Percentiles rank a stretch among this genome's conserved stretches.
These are phyloP conservation scores for Pseudocercospora eumusae DNA, from an alignment of 2,329 filamentous ascomycete species.

Conservation along the genomic window DNA sequence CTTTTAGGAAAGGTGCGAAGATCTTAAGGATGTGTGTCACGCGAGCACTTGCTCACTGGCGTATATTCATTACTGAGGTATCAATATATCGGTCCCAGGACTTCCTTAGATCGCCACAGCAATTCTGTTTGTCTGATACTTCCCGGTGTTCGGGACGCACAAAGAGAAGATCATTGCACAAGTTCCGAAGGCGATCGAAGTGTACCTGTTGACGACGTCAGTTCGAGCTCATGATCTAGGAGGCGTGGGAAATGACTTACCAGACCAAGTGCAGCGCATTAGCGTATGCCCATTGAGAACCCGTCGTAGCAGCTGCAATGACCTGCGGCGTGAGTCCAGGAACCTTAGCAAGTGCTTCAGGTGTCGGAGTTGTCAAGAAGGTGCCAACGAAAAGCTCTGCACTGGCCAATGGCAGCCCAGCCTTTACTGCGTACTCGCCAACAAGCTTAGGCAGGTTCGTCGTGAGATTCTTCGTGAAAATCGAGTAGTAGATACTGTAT, in stretches of 20 bases:
- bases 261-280: conserved; percentile 29
- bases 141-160: conserved; percentile 28
- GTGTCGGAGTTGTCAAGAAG: conserved; percentile 22
- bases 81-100: background rate
- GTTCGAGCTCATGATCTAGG: background rate
- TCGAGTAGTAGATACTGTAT: conserved; percentile 37
- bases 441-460: conserved; percentile 26
- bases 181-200: conserved; percentile 29
- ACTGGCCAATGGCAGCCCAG: conserved; percentile 26
- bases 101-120: conserved; percentile 27
- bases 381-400: conserved; percentile 28
- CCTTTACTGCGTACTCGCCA: conserved; percentile 28
- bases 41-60: background rate
- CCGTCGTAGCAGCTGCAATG: conserved; percentile 23
- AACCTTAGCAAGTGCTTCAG: conserved; percentile 20
- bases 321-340: conserved; percentile 28
- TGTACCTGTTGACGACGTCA: conserved; percentile 24
- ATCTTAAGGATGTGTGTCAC: background rate
- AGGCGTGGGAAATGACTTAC: conserved; percentile 12
- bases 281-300: conserved; percentile 31
- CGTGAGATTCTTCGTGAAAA: conserved; percentile 35
- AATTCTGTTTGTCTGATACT: conserved; percentile 33
- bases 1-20: too few relatives aligned
- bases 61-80: background rate
- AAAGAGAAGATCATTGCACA: conserved; percentile 29